Base-by-base conservation (phyloP, 768 basidiomycete species). In the Solioccasus polychromus region DNA sequence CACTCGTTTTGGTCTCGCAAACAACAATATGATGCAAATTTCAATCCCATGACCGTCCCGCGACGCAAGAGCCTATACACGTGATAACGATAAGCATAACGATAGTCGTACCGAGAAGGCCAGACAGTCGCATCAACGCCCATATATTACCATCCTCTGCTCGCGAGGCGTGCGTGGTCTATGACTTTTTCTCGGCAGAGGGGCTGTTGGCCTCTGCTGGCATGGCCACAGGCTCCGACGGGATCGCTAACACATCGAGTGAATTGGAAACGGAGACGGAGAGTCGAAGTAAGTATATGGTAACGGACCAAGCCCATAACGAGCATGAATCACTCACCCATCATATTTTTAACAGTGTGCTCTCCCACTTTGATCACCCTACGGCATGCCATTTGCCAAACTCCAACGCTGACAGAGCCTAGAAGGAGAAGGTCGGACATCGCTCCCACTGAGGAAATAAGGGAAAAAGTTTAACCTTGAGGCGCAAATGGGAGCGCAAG, bases 301-400 rank as follows among this genome's bases (percentile, higher is more conserved):
- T 22, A 40, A 35, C 14, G 22, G 31, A 31, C 5, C 22, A 3
- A 34, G 2, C 23, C 37, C 25, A 50, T 40, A 44, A 56, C 11
- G 11, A 49, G 47, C 28, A 43, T 12, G 17, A 37, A 31, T 18
- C 17, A 53, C 71, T 66, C 53, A 78, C 78, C 67, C 8, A 69
- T 56, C 35, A 87, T 59, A 45, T 85, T 85, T 61, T 79, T 85
- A 45, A 85, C 82, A 5, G 85, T 72, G 19, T 79, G 75, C 64
- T 92, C 90, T 35, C 82, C 75, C n/a, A 84, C 74, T 48, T 78
- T 75, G 47, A 97, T 76, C n/a, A 92, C 86, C 40, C 92, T 76
- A 52, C 80, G 83, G 67, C 92, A 94, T 8, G 92, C 88, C 83
- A 96, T 90, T 60, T 92, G 88, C 95, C 95, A 99, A 31, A 92